phyloP scores from a whole-genome alignment of 2,329 filamentous ascomycete genomes.

The Alternaria consortialis region DNA sequence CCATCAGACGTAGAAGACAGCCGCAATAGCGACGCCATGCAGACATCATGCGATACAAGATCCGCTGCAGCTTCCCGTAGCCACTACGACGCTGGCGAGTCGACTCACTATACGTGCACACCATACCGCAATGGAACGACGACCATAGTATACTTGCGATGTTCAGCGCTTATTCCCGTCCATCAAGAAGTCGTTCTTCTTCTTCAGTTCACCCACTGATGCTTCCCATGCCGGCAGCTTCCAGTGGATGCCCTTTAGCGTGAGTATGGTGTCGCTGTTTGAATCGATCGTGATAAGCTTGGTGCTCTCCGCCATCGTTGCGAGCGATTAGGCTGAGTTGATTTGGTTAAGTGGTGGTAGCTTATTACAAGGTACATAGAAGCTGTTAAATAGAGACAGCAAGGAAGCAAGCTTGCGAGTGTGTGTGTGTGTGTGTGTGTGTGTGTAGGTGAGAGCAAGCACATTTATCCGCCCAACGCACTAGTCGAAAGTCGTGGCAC shows the following conservation, averaged over 20 bases:
- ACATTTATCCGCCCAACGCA: not conserved
- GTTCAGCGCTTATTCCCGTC: not conserved
- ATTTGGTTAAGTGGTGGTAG: no score
- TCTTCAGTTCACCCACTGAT: no score
- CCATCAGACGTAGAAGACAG: accelerated
- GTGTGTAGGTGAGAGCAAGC: not conserved
- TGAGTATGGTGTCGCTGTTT: not conserved
- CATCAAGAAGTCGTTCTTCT: not conserved
- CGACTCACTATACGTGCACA: not conserved
- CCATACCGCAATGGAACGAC: not conserved
- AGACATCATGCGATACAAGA: not conserved
- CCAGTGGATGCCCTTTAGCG: not conserved
- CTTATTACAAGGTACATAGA: no score
- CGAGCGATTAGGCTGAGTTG: no score
- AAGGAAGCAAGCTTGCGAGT: no score
- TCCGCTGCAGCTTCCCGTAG: not conserved
- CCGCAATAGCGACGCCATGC: not conserved
- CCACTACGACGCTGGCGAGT: not conserved
- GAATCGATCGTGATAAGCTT: not conserved
- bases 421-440: no score
- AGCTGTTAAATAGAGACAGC: no score
- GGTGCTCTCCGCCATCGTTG: not conserved
- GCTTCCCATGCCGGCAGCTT: no score
- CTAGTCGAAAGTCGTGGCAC: not conserved
- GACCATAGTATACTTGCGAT: no score